phyloP scores from a whole-genome alignment of 345 rosid species.

The Turnera subulata region DNA sequence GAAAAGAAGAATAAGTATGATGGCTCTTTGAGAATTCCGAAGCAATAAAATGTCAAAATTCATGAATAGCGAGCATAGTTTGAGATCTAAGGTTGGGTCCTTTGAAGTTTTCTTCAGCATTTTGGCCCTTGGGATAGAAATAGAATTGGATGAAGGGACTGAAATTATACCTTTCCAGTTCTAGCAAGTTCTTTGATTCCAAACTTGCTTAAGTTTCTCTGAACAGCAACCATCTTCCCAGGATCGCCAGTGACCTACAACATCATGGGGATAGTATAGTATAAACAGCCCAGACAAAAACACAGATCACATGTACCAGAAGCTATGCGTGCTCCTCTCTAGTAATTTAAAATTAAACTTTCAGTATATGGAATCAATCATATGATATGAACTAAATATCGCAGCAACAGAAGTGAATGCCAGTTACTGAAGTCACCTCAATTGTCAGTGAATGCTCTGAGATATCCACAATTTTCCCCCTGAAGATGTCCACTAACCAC shows the following conservation, averaged over 20 bases:
- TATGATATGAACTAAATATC: not conserved
- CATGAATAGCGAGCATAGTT: too few species aligned
- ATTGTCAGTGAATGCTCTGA: conserved; percentile 66
- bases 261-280: not conserved
- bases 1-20: too few species aligned
- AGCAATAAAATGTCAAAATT: too few species aligned
- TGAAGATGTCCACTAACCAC: conserved; percentile 85
- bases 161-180: conserved; percentile 54
- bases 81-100: too few species aligned
- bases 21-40: too few species aligned
- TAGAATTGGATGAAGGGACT: too few species aligned
- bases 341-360: too few species aligned
- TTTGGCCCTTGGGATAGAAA: too few species aligned
- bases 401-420: not conserved
- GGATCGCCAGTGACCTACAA: conserved; percentile 92
- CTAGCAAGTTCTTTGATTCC: conserved; percentile 81
- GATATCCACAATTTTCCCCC: conserved; percentile 76
- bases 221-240: conserved; percentile 87
- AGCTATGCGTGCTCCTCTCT: too few species aligned
- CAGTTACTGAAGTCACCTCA: conserved; percentile 47
- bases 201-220: conserved; percentile 78
- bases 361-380: not conserved
- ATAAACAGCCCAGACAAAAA: not conserved
- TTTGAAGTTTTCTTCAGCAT: too few species aligned
- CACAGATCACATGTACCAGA: not conserved